Conservation (phyloP, 75 land plant genomes). For the Cunninghamia lanceolata region DNA sequence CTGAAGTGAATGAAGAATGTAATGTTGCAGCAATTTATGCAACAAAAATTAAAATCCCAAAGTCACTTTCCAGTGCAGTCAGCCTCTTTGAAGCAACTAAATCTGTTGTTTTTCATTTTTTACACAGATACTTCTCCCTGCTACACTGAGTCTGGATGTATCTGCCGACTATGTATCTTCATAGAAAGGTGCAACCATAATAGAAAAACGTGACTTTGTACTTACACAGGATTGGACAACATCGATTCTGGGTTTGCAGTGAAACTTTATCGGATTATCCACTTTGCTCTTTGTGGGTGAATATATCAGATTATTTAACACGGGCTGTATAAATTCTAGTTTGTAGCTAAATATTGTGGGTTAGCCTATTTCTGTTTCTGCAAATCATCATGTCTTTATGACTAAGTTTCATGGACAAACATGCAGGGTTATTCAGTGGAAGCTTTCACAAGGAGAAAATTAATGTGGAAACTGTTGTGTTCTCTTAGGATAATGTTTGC, state of each 20-base stretch:
- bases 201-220: too few species aligned
- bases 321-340: not conserved
- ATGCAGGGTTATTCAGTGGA: not conserved
- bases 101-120: too few species aligned
- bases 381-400: not conserved
- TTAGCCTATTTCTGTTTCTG: not conserved
- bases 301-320: not conserved
- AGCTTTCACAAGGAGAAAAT: not conserved
- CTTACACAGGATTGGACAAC: not conserved
- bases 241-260: not conserved
- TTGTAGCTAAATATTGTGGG: not conserved
- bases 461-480: not conserved
- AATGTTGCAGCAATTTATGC: too few species aligned
- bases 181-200: too few species aligned
- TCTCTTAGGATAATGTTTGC: not conserved
- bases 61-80: too few species aligned
- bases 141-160: not conserved
- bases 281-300: not conserved
- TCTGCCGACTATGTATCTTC: not conserved
- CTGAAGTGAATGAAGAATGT: too few species aligned
- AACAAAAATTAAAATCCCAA: too few species aligned
- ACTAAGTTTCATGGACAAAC: not conserved
- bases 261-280: not conserved
- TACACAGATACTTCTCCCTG: not conserved
- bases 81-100: not conserved